phyloP scores from a whole-genome alignment of 805 yeast species.

The Ogataea degrootiae region DNA sequence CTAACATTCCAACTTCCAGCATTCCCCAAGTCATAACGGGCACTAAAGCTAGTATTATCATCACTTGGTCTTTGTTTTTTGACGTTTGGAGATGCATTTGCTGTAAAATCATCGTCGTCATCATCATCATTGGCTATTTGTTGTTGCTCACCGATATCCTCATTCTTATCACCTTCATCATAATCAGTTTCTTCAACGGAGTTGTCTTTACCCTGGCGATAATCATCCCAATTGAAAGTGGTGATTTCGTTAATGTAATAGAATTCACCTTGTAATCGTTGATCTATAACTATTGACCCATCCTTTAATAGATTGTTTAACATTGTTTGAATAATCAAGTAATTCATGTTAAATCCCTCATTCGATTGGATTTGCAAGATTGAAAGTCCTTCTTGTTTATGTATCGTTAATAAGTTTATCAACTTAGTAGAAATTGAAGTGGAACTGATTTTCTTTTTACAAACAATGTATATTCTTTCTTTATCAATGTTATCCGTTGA shows the following conservation, averaged over 20 bases:
- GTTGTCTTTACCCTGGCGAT: conserved; percentile 4
- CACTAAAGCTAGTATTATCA: too few species aligned
- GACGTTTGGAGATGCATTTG: too few species aligned
- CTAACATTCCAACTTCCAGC: too few species aligned
- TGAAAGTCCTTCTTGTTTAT: conserved; percentile 21
- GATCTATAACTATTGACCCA: conserved; percentile 27
- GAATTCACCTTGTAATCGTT: conserved; percentile 24
- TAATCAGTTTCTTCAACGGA: background rate
- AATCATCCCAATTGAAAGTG: conserved; percentile 16
- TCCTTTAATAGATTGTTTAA: conserved; percentile 18
- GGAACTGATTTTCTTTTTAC: conserved; percentile 19
- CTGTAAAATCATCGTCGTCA: too few species aligned
- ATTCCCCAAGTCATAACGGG: too few species aligned
- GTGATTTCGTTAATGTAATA: conserved; percentile 28
- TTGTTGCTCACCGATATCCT: background rate
- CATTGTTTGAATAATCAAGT: conserved; percentile 25
- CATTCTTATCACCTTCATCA: background rate
- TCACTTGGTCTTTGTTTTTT: too few species aligned
- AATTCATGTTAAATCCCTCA: conserved; percentile 24
- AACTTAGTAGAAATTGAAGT: conserved; percentile 22
- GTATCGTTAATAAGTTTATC: conserved; percentile 9
- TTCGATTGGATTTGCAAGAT: conserved; percentile 25
- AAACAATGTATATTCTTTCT: conserved; percentile 19
- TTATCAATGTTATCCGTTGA: conserved; percentile 17
- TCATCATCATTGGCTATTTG: too few species aligned